Evolutionary conservation across 2,329 filamentous ascomycete species (phyloP).

Genomic region (Cryphonectria parasitica): DNA sequence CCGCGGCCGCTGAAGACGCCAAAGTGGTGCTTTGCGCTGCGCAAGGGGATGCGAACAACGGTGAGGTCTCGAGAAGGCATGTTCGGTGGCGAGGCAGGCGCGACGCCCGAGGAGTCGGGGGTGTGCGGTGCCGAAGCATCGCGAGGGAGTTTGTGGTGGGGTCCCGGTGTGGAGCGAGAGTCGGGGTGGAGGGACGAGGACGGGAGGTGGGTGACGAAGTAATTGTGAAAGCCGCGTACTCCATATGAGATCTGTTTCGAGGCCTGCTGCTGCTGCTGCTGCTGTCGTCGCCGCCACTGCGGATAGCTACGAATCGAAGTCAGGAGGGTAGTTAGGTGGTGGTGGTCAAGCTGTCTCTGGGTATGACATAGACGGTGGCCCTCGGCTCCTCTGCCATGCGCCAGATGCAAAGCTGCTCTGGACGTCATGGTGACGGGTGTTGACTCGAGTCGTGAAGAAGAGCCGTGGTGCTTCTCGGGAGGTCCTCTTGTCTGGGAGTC

Average conservation of each 20-base stretch:
- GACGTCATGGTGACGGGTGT: slow-evolving; percentile 8
- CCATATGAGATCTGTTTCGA: slow-evolving; percentile 14
- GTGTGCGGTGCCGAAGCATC: slow-evolving; percentile 81
- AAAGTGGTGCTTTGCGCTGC: slow-evolving; percentile 94
- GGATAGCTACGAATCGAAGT: not conserved
- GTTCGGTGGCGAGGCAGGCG: slow-evolving; percentile 62
- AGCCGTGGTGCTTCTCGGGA: slow-evolving; percentile 36
- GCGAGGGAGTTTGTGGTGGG: slow-evolving; percentile 84
- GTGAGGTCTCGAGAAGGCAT: slow-evolving; percentile 76
- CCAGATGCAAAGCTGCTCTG: slow-evolving; percentile 11
- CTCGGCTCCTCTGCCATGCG: slow-evolving; percentile 12
- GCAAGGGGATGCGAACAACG: slow-evolving; percentile 90
- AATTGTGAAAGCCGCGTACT: slow-evolving; percentile 77
- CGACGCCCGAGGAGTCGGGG: slow-evolving; percentile 56
- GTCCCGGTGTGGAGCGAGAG: slow-evolving; percentile 64
- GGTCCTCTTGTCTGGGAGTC: slow-evolving; percentile 33
- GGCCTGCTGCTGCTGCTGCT: slow-evolving; percentile 13
- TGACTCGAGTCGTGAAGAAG: slow-evolving; percentile 32
- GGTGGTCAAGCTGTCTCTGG: slow-evolving; percentile 17
- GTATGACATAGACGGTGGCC: slow-evolving; percentile 21
- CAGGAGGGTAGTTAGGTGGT: not conserved
- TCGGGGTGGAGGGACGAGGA: slow-evolving; percentile 93
- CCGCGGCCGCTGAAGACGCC: slow-evolving; percentile 80
- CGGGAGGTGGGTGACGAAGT: slow-evolving; percentile 95
- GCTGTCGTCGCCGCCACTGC: slow-evolving; percentile 20